Conservation (phyloP, 176 grass and related monocot species). For the Miscanthus lutarioriparius region DNA sequence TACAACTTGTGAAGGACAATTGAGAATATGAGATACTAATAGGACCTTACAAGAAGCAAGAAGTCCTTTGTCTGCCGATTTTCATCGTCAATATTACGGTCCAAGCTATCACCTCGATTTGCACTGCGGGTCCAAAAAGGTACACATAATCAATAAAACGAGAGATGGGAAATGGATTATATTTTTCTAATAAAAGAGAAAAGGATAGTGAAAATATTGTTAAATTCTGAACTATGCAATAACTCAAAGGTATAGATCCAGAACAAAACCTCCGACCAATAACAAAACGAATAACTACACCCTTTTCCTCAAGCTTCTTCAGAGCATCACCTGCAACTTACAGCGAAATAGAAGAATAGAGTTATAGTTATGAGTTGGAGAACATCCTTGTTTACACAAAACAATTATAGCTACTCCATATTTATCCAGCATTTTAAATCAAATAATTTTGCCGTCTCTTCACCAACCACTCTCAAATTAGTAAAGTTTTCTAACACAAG, state of each 20-base stretch:
- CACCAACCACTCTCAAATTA: neutral
- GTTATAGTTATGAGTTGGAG: constrained; percentile 15
- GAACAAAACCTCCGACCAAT: constrained; percentile 91
- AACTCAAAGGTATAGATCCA: constrained; percentile 26
- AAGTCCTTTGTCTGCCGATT: constrained; percentile 76
- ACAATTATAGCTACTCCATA: neutral
- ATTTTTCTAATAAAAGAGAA: neutral
- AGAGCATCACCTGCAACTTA: constrained; percentile 79
- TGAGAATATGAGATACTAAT: constrained; percentile 29
- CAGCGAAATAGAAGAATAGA: constrained; percentile 32
- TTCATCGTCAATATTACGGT: constrained; percentile 91
- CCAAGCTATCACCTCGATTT: constrained; percentile 98
- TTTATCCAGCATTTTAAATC: neutral
- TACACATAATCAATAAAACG: constrained; percentile 26
- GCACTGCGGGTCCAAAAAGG: constrained; percentile 57
- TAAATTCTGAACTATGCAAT: constrained; percentile 4
- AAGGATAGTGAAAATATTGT: neutral
- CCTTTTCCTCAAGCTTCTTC: constrained; percentile 88
- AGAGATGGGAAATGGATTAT: neutral
- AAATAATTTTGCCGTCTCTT: neutral
- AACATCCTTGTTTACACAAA: neutral
- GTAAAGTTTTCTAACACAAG: neutral
- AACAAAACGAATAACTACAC: constrained; percentile 91
- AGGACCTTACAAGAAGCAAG: constrained; percentile 86
- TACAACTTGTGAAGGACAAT: constrained; percentile 3